Percentiles rank a stretch among this genome's conserved stretches.
Conservation (phyloP, 2,329 filamentous ascomycete genomes). For the Fusarium sp. region DNA sequence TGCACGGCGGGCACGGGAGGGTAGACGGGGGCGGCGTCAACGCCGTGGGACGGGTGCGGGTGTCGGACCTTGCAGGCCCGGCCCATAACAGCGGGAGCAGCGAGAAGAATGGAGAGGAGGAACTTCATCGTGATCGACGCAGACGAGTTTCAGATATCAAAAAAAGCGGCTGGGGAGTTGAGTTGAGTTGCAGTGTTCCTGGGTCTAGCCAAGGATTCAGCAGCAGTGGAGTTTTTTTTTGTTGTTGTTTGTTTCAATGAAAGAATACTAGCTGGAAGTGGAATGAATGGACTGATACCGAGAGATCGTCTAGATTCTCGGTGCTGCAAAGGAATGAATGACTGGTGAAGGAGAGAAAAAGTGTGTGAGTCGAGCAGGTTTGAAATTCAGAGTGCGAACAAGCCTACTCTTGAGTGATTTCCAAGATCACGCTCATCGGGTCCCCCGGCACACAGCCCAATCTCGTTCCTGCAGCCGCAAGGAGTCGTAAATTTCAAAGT, state of each 20-base stretch:
- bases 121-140: constrained; percentile 43
- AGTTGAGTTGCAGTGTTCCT: constrained; percentile 12
- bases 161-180: too few species aligned
- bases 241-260: background rate
- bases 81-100: constrained; percentile 44
- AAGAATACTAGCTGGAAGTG: constrained; percentile 16
- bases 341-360: constrained; percentile 16
- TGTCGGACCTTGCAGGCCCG: constrained; percentile 38
- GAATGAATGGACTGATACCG: constrained; percentile 13
- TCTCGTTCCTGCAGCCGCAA: constrained; percentile 26
- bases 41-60: constrained; percentile 14
- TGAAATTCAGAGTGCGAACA: background rate
- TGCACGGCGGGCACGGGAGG: constrained; percentile 6
- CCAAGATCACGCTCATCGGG: constrained; percentile 3
- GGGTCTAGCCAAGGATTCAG: constrained; percentile 34
- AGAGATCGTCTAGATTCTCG: constrained; percentile 39
- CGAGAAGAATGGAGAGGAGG: constrained; percentile 39
- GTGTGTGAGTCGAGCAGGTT: background rate
- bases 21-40: constrained; percentile 4
- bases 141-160: constrained; percentile 19
- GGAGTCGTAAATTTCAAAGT: constrained; percentile 4
- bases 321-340: constrained; percentile 23
- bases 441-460: constrained; percentile 24
- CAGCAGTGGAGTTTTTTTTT: constrained; percentile 4
- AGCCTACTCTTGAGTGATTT: constrained; percentile 11